Evolutionary conservation across 306 rosid genomes (phyloP), one percentile per base, ranked within the genome.

Genomic region (Comarum palustre): DNA sequence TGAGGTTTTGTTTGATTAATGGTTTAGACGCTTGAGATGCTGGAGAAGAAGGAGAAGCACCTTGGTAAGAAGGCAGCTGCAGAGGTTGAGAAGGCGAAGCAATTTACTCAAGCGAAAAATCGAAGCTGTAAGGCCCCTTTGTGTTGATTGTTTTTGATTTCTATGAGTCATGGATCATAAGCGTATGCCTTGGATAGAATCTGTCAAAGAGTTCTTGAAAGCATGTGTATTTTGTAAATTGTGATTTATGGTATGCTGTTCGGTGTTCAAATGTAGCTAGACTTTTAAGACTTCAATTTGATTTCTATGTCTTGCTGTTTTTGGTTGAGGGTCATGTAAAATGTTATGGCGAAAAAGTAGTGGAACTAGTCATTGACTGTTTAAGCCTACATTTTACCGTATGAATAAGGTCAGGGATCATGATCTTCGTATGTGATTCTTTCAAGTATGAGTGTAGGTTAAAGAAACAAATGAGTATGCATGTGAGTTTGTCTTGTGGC

Each of bases 11-110:
- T 2, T 22, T 17, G 2, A 52, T 36, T 24, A 20, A 38, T 78
- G 46, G 36, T 82, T 71, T 81, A 95, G 99, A 95, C 99, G 12
- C 97, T 95, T 59, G 99, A 95, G 78, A 91, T 95, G 99, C 87
- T 95, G 22, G 99, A 95, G 90, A 95, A 95, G 81, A 95, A 95
- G 89, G 99, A 95, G 87, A 95, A 91, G 62, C 88, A 91, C 9
- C 96, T 95, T 62, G 73, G 83, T 58, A 95, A 91, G 75, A 95
- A 91, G 82, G 96, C 92, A 54, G 11, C 84, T 13, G 84, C 87
- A 0, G 99, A 95, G 79, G 88, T 91, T 71, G 99, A 91, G 81
- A 95, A 76, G 84, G 99, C 99, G 20, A 95, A 91, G 55, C 97
- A 91, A 31, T 90, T 73, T 76, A 88, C 97, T 16, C 86, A 86